Base-by-base conservation (phyloP, 225 moss, liverwort and hornwort species). In the Anthoceros angustus region DNA sequence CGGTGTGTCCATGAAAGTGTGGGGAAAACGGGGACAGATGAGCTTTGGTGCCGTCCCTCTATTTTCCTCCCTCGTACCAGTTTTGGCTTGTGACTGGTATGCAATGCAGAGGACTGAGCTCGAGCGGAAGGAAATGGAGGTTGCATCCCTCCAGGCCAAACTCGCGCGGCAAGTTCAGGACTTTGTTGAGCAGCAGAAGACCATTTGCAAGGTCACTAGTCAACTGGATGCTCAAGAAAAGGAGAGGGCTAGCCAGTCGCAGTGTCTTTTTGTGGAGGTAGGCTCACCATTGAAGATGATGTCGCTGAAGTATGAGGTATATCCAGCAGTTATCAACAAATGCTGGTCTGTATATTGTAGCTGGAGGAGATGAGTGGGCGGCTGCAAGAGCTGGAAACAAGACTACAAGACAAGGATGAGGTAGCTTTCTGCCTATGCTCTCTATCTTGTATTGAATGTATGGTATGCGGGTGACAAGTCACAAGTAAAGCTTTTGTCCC, bases 141-240 rank as follows among this genome's bases (percentile, higher is more conserved):
- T 86, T 50, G 75, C 79, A 42, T 76, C 82, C 50, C 65, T 86
- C 71, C 86, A 86, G 66, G 69, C 82, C 48, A 87, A 87, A 74
- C 86, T 82, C 74, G 77, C 78, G 67, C 81, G 86, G 21, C 84
- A 82, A 78, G 84, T 86, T 45, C 84, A 86, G 66, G 88, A 92
- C 68, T 73, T 92, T 77, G 79, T 92, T 72, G 88, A 86, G 72
- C 91, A 86, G 70, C 84, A 84, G 68, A 92, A 86, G 67, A 72
- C 78, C 23, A 77, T 92, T 61, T 66, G 79, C 18, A 83, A 80
- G 68, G 64, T 86, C 68, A 84, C 78, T 66, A 75, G 74, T 68
- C 84, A 82, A 42, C 68, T 78, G 15, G 82, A 82, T 45, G 84
- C 79, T 42, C 80, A 78, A 70, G 88, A 92, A 69, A 84, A 78